Percentiles rank a stretch among this genome's conserved stretches.
Conservation (phyloP, 2,329 filamentous ascomycete genomes). For the Fusarium musae region DNA sequence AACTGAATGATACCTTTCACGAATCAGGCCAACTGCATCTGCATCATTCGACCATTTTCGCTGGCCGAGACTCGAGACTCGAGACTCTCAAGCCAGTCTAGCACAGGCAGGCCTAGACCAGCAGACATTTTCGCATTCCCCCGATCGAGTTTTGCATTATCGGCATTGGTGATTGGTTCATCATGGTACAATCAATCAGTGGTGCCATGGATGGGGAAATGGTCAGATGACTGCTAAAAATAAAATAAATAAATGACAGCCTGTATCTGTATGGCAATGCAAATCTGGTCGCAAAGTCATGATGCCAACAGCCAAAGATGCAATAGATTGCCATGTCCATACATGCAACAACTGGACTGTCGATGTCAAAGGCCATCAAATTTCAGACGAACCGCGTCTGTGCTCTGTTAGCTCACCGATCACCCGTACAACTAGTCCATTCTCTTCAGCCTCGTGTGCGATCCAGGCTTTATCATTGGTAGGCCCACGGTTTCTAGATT, state of each 20-base stretch:
- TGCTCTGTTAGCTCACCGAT: conserved; percentile 28
- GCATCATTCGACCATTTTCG: conserved; percentile 34
- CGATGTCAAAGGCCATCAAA: neutral
- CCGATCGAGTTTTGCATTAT: neutral
- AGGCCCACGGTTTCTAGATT: neutral
- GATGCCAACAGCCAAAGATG: neutral
- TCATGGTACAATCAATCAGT: neutral
- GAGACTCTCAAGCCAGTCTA: neutral
- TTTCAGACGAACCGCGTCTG: conserved; percentile 18
- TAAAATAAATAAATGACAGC: neutral
- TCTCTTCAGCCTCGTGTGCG: conserved; percentile 27
- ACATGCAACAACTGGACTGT: neutral
- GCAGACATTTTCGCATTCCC: conserved; percentile 10
- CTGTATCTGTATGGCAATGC: neutral
- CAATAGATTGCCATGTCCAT: neutral
- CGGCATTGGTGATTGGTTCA: conserved; percentile 28
- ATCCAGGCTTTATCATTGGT: conserved; percentile 21
- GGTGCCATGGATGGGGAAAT: conserved; percentile 1
- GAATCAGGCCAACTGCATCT: conserved; percentile 8
- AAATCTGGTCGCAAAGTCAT: neutral
- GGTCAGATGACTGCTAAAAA: neutral
- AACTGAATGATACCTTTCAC: conserved; percentile 5
- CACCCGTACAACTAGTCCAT: conserved; percentile 11
- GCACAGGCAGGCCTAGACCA: conserved; percentile 12
- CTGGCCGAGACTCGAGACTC: conserved; percentile 29